Percentiles rank a stretch among this genome's conserved stretches.
Conservation (phyloP, 768 basidiomycete genomes). For the Candolleomyces eurysporus region DNA sequence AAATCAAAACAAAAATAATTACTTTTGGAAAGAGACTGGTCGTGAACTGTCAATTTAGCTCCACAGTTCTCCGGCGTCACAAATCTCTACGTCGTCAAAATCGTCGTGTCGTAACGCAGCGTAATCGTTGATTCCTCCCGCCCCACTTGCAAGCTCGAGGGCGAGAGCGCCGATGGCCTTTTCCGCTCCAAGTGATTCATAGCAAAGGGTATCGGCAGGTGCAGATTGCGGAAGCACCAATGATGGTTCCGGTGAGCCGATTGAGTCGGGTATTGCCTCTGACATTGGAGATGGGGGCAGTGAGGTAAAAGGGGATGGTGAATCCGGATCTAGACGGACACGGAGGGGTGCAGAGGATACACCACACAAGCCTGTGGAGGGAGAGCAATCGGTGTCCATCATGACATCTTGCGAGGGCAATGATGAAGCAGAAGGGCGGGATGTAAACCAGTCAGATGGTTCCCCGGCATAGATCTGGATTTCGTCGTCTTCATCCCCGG, state of each 20-base stretch:
- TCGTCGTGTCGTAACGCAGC: conserved; percentile 24
- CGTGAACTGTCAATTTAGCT: conserved; percentile 5
- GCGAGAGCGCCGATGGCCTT: conserved; percentile 22
- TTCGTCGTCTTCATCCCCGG: conserved; percentile 59
- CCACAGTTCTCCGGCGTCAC: conserved; percentile 24
- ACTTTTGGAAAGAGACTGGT: not conserved
- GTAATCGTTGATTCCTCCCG: conserved; percentile 27
- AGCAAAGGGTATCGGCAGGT: not conserved
- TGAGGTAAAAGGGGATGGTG: not conserved
- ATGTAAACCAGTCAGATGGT: not conserved
- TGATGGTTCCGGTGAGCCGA: conserved; percentile 18
- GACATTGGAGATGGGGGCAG: not conserved
- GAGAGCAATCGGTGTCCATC: not conserved
- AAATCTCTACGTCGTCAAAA: conserved; percentile 19
- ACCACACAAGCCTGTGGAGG: not conserved
- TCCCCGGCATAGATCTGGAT: conserved; percentile 55
- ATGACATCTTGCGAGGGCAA: not conserved
- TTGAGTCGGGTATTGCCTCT: not conserved
- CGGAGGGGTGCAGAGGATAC: not conserved
- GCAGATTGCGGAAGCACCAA: not conserved
- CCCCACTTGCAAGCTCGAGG: conserved; percentile 24
- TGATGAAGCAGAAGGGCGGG: conserved; percentile 14
- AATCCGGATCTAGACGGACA: not conserved
- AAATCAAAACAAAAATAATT: not conserved
- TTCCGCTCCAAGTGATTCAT: conserved; percentile 28